These are phyloP conservation scores for Scytalidium sp. DNA, from an alignment of 2,329 filamentous ascomycete species.

Conservation along the genomic window DNA sequence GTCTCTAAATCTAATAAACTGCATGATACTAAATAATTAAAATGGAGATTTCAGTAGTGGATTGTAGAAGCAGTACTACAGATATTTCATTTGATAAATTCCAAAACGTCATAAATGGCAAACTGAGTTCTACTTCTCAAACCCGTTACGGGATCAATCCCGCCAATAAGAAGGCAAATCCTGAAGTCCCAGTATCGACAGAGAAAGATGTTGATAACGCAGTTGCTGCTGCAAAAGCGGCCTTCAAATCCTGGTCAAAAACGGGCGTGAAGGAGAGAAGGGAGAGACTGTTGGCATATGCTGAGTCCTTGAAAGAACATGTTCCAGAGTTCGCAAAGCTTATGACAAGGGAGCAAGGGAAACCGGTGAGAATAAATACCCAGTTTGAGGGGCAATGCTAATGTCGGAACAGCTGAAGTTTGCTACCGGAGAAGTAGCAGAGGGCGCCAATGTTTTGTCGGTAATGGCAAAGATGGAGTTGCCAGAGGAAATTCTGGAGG, in stretches of 20 bases:
- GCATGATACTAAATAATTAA: too few species aligned
- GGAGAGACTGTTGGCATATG: conserved; percentile 33
- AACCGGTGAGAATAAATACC: conserved; percentile 39
- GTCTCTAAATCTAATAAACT: too few species aligned
- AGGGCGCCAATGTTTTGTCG: too few species aligned
- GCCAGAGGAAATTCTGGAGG: conserved; percentile 9
- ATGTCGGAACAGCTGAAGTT: too few species aligned
- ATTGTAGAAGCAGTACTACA: too few species aligned
- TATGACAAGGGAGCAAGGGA: conserved; percentile 47
- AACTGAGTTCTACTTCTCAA: conserved; percentile 2
- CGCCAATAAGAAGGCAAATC: conserved; percentile 7
- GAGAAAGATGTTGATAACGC: conserved; percentile 42
- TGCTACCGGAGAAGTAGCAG: too few species aligned
- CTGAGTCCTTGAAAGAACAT: conserved; percentile 16
- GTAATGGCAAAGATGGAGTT: too few species aligned
- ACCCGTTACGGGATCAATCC: conserved; percentile 13
- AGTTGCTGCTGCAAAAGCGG: conserved; percentile 41
- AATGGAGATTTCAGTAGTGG: too few species aligned
- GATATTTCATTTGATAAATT: too few species aligned
- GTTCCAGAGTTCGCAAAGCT: conserved; percentile 40
- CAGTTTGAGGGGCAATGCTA: too few species aligned
- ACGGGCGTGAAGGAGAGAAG: conserved; percentile 41
- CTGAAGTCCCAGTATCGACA: conserved; percentile 36
- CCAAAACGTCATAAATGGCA: conserved; percentile 14
- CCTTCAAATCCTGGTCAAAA: conserved; percentile 43